phyloP scores from a whole-genome alignment of 371 early-diverging fungal species.

The Apophysomyces ossiformis region DNA sequence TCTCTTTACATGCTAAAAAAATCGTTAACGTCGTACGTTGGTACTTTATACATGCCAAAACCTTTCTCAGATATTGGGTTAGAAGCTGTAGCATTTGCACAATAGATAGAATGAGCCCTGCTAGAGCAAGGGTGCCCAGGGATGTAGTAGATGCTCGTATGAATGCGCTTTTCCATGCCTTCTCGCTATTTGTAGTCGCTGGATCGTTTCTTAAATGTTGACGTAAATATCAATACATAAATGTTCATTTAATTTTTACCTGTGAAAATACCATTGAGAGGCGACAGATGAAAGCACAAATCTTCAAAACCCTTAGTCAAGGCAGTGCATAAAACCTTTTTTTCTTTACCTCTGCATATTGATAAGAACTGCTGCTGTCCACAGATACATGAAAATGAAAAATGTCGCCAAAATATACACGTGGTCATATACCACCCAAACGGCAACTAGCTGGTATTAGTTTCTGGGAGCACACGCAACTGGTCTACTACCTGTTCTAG shows the following conservation, averaged over 20 bases:
- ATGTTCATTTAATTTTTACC: conserved; percentile 26
- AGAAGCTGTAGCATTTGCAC: conserved; percentile 60
- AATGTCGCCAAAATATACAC: conserved; percentile 56
- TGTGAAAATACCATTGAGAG: conserved; percentile 80
- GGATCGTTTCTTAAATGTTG: conserved; percentile 44
- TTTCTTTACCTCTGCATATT: conserved; percentile 66
- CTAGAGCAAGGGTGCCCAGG: conserved; percentile 75
- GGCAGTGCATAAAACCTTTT: background rate
- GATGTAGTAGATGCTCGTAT: conserved; percentile 61
- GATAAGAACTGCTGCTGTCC: conserved; percentile 72
- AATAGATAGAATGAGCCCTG: conserved; percentile 67
- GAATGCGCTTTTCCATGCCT: conserved; percentile 51
- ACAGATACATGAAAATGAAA: conserved; percentile 74
- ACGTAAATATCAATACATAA: background rate
- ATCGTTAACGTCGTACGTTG: background rate
- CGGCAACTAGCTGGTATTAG: conserved; percentile 18
- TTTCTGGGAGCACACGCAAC: background rate
- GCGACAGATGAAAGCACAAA: conserved; percentile 72
- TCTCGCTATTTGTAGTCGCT: conserved; percentile 39
- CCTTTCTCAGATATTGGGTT: conserved; percentile 53
- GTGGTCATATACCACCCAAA: conserved; percentile 61
- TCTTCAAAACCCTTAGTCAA: conserved; percentile 26
- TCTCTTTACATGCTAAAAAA: conserved; percentile 33
- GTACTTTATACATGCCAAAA: conserved; percentile 21
- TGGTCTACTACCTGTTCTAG: background rate